Evolutionary conservation across 1,139 yeast species (phyloP).

Genomic region (Tardiomyces blankii): DNA sequence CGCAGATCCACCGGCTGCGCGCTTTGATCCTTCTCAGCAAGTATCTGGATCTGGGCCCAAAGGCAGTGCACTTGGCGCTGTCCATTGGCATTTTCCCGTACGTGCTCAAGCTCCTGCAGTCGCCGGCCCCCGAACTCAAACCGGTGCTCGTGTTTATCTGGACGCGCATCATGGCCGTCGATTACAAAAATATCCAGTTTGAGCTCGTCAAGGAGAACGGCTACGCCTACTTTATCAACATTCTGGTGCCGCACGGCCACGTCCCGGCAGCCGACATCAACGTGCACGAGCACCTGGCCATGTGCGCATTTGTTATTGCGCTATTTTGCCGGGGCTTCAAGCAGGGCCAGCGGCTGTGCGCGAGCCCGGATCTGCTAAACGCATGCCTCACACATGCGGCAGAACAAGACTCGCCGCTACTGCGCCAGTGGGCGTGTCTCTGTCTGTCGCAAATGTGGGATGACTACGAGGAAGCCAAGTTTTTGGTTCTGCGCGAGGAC

Average conservation of each 20-base stretch:
- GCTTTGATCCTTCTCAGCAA: conserved; percentile 78
- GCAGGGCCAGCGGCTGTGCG: conserved; percentile 71
- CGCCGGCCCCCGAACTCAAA: conserved; percentile 91
- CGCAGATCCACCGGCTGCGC: conserved; percentile 87
- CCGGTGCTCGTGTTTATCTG: conserved; percentile 93
- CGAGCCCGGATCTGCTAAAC: conserved; percentile 58
- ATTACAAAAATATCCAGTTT: conserved; percentile 79
- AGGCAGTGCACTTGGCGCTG: conserved; percentile 91
- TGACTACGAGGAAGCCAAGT: conserved; percentile 64
- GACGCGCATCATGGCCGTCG: conserved; percentile 97
- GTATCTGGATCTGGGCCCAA: conserved; percentile 88
- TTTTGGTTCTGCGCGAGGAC: conserved; percentile 37
- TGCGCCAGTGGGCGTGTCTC: conserved; percentile 87
- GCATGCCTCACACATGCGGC: conserved; percentile 60
- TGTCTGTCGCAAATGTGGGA: conserved; percentile 70
- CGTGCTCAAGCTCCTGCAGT: conserved; percentile 77
- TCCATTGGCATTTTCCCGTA: conserved; percentile 96
- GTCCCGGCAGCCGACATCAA: background rate
- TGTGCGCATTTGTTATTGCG: conserved; percentile 86
- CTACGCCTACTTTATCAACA: conserved; percentile 73
- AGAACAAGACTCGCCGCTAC: conserved; percentile 68
- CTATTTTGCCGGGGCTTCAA: conserved; percentile 72
- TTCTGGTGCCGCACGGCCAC: conserved; percentile 39
- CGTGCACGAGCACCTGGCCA: conserved; percentile 72
- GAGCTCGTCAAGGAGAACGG: conserved; percentile 90